Evolutionary conservation across 495 filamentous ascomycete species (phyloP), one percentile per base, ranked within the genome.

Genomic region (Podospora australis): DNA sequence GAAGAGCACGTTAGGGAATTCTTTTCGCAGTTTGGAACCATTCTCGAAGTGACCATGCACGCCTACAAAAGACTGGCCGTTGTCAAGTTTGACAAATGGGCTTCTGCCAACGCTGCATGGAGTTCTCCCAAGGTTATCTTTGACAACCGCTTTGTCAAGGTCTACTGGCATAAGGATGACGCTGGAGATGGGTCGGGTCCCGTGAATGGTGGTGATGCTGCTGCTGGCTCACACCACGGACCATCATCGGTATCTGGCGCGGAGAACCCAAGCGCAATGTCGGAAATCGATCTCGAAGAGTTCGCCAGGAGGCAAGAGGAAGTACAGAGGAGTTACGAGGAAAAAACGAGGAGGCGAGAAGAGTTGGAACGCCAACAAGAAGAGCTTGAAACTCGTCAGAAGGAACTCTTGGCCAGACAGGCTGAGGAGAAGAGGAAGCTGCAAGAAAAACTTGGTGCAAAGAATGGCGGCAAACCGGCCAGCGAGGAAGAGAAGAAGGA

Each of bases 101-200:
- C 73, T 10, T 71, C 82, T 34, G 92, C 92, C 13, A 82, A 84
- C 53, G 77, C 80, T 14, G 92, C 92, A 2, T 96, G 89, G 68
- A 81, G 83, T 13, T 95, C 88, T 32, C 92, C 92, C 0, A 95
- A 94, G 60, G 87, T 88, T 39, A 88, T 98, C 41, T 98, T 98
- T 57, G 89, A 96, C 52, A 98, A 98, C 54, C 78, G 92, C 16
- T 98, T 98, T 57, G 92, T 98, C 36, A 98, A 96, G 62, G 89
- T 98, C 4, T 98, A 90, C 58, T 98, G 92, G 92, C 78, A 87
- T 63, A 91, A 86, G 54, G 78, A 82, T 0, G 79, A 82, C 2
- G 61, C 54, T 3, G 29, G 40, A 47, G 34, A 55, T 44, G 5
- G 34, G 28, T 57, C 58, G 21, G 54, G 49, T 4, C 22, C 48